Evolutionary conservation across 176 grass and related monocot genomes (phyloP).

Genomic region (Dendrocalamus sinicus): DNA sequence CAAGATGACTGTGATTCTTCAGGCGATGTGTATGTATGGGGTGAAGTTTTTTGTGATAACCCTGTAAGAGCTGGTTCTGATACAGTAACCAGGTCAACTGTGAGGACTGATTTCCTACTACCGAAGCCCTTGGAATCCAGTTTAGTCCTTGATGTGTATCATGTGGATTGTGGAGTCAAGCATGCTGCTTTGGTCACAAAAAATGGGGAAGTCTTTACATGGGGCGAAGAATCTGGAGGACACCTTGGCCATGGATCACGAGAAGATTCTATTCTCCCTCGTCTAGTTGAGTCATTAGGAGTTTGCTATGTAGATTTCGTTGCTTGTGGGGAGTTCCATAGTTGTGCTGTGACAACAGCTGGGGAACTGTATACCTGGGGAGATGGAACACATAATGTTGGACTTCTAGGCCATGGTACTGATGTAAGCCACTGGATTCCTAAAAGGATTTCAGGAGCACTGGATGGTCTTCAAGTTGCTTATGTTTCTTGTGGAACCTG

Average conservation of each 20-base stretch:
- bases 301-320: conserved; percentile 62
- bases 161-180: conserved; percentile 84
- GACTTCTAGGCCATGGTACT: conserved; percentile 89
- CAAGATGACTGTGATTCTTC: conserved; percentile 94
- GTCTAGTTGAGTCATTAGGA: conserved; percentile 65
- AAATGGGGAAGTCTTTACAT: conserved; percentile 92
- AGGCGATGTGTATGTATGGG: conserved; percentile 88
- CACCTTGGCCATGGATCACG: conserved; percentile 85
- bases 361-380: conserved; percentile 98
- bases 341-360: conserved; percentile 75
- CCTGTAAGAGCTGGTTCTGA: conserved; percentile 51
- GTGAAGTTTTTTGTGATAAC: conserved; percentile 86
- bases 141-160: conserved; percentile 79
- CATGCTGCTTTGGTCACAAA: conserved; percentile 89
- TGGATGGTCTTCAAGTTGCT: conserved; percentile 75
- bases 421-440: conserved; percentile 96
- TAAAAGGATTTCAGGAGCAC: conserved; percentile 83
- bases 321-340: conserved; percentile 97
- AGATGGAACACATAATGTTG: conserved; percentile 79
- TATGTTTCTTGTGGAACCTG: conserved; percentile 93
- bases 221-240: conserved; percentile 94
- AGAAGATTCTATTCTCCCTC: conserved; percentile 63
- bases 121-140: conserved; percentile 89
- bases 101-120: conserved; percentile 69
- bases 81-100: conserved; percentile 46